Evolutionary conservation across 805 yeast species (phyloP).

Genomic region (Suhomyces sp.): DNA sequence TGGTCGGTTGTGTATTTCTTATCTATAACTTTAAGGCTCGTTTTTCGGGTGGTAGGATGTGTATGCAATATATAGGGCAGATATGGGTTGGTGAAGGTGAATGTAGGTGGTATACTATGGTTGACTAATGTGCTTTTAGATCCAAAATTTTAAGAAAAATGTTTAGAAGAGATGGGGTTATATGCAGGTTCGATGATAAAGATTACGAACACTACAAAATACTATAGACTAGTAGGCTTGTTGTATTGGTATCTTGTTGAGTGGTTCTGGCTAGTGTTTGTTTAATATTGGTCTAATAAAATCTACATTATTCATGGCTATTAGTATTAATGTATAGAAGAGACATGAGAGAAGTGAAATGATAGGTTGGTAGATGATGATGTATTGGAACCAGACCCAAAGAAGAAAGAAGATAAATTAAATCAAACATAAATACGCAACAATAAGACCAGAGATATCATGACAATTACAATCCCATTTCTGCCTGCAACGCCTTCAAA

Average conservation of each 20-base stretch:
- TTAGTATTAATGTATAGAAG: background rate
- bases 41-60: background rate
- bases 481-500: slow-evolving; percentile 75
- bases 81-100: background rate
- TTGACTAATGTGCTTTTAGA: background rate
- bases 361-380: background rate
- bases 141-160: slow-evolving; percentile 1
- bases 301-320: background rate
- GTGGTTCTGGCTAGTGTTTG: background rate
- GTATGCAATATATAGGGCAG: background rate
- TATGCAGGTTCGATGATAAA: slow-evolving; percentile 1
- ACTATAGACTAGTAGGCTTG: too few relatives aligned
- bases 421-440: background rate
- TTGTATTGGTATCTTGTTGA: too few relatives aligned
- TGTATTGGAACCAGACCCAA: background rate
- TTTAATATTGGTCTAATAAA: too few relatives aligned
- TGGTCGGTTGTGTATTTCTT: background rate
- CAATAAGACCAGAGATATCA: background rate
- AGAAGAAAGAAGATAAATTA: background rate
- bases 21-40: background rate
- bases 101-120: background rate
- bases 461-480: slow-evolving; percentile 64
- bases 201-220: background rate
- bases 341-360: slow-evolving; percentile 1
- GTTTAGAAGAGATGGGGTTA: slow-evolving; percentile 1